Percentiles rank a stretch among this genome's conserved stretches.
phyloP scores from a whole-genome alignment of 192 early-diverging fungal genomes.

The Mortierella claussenii region DNA sequence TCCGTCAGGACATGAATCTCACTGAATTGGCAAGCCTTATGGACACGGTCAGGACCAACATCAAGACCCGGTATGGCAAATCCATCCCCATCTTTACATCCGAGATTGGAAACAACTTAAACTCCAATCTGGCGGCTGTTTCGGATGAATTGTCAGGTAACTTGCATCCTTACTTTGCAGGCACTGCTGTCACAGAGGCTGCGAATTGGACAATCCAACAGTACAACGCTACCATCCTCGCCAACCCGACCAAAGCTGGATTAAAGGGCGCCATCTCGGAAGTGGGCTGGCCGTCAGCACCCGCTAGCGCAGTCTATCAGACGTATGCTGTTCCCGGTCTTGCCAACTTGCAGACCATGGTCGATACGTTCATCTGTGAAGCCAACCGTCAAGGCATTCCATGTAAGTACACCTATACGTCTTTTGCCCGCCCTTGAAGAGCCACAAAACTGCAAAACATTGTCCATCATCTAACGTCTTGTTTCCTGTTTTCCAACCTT shows the following conservation, averaged over 20 bases:
- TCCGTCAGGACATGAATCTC: constrained; percentile 43
- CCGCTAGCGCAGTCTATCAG: constrained; percentile 5
- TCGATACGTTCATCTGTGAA: constrained; percentile 50
- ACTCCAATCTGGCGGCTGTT: constrained; percentile 49
- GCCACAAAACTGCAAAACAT: no score
- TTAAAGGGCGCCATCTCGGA: constrained; percentile 70
- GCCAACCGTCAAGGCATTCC: constrained; percentile 40
- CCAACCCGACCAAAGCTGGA: constrained; percentile 46
- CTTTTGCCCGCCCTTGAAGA: no score
- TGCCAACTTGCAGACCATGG: constrained; percentile 39
- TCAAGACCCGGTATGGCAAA: constrained; percentile 17
- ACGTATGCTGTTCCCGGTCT: constrained; percentile 41
- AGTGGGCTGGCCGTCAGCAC: constrained; percentile 72
- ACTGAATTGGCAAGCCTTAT: constrained; percentile 14
- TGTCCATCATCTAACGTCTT: no score
- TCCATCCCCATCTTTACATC: constrained; percentile 49
- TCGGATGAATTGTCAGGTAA: constrained; percentile 69
- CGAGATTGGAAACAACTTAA: constrained; percentile 49
- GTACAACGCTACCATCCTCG: constrained; percentile 53
- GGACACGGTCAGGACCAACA: constrained; percentile 20
- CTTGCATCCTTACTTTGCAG: constrained; percentile 75
- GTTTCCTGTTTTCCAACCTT: not conserved
- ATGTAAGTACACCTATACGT: no score
- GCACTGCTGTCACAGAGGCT: constrained; percentile 54
- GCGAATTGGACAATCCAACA: constrained; percentile 64